Conservation (phyloP, 179 eudicot genomes). For the Carnegiea gigantea region DNA sequence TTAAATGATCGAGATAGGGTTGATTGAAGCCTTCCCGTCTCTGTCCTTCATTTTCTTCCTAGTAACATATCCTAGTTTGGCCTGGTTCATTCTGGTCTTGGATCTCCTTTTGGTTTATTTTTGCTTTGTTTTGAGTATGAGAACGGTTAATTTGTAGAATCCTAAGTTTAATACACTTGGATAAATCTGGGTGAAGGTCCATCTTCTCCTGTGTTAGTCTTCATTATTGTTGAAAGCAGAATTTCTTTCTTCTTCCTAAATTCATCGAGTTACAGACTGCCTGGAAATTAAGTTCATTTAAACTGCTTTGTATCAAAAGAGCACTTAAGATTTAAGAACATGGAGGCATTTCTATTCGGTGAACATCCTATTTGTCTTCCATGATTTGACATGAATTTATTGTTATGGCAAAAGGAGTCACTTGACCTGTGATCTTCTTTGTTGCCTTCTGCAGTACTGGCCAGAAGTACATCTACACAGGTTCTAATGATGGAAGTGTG, state of each 20-base stretch:
- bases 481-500: constrained; percentile 63
- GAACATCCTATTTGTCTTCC: neutral
- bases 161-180: too few relatives aligned
- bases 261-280: neutral
- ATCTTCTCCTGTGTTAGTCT: neutral
- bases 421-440: neutral
- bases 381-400: neutral
- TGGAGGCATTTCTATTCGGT: neutral
- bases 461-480: constrained; percentile 84
- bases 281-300: neutral
- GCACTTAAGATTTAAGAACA: neutral
- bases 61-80: too few relatives aligned
- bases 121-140: too few relatives aligned
- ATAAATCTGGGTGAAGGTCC: neutral
- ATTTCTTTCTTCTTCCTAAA: neutral
- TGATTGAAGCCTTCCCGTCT: too few relatives aligned
- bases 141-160: too few relatives aligned
- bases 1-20: neutral
- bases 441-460: constrained; percentile 65
- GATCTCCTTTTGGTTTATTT: too few relatives aligned
- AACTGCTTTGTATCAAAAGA: neutral
- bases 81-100: too few relatives aligned
- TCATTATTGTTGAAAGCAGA: neutral
- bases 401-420: neutral
- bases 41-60: too few relatives aligned